phyloP scores from a whole-genome alignment of 768 basidiomycete species.

The Pleurotus citrinopileatus region DNA sequence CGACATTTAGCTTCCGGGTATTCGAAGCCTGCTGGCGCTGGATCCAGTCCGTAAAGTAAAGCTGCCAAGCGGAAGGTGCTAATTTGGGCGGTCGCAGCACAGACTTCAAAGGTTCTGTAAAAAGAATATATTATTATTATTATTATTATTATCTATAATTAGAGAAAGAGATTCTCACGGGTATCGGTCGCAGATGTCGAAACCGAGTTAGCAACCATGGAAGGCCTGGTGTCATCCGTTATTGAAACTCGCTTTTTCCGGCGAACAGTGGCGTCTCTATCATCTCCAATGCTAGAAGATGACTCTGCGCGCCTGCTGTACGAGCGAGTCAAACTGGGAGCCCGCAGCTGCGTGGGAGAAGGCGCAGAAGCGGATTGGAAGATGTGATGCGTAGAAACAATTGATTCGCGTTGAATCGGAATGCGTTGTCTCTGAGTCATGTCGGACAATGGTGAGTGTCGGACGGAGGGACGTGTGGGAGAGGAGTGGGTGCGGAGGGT shows the following conservation, averaged over 20 bases:
- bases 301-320: slow-evolving; percentile 72
- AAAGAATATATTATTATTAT: slow-evolving; percentile 8
- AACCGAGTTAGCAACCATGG: slow-evolving; percentile 27
- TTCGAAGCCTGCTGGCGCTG: slow-evolving; percentile 79
- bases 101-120: slow-evolving; percentile 68
- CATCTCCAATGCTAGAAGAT: slow-evolving; percentile 48
- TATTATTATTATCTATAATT: slow-evolving; percentile 15
- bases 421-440: slow-evolving; percentile 36
- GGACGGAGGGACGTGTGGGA: slow-evolving; percentile 39
- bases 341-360: slow-evolving; percentile 37
- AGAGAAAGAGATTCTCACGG: slow-evolving; percentile 35
- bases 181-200: slow-evolving; percentile 25
- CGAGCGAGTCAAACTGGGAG: slow-evolving; percentile 45
- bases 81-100: slow-evolving; percentile 84
- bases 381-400: slow-evolving; percentile 46
- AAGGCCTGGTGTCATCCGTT: slow-evolving; percentile 31
- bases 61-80: slow-evolving; percentile 93
- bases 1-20: slow-evolving; percentile 87
- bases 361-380: slow-evolving; percentile 78
- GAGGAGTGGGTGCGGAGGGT: slow-evolving; percentile 41
- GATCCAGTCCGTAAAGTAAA: slow-evolving; percentile 96
- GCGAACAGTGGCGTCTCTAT: slow-evolving; percentile 74
- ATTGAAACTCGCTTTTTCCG: slow-evolving; percentile 45
- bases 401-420: slow-evolving; percentile 41
- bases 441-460: slow-evolving; percentile 47